phyloP scores from a whole-genome alignment of 768 basidiomycete species.

The Lactarius tabidus region DNA sequence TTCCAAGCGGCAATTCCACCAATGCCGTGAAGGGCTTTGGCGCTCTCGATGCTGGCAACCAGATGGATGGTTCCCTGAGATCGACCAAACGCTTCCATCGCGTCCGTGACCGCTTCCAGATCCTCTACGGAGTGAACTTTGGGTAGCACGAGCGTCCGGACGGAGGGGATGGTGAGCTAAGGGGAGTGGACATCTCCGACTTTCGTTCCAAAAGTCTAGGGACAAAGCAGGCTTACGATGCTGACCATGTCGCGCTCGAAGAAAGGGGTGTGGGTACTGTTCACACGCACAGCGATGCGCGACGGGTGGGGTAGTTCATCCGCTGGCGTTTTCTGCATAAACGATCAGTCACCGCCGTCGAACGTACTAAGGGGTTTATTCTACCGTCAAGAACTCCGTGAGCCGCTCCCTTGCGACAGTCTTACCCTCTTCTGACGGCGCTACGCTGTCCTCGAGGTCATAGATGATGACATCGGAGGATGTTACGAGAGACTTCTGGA shows the following conservation, averaged over 20 bases:
- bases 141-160: slow-evolving; percentile 74
- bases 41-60: slow-evolving; percentile 85
- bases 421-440: slow-evolving; percentile 57
- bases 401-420: slow-evolving; percentile 53
- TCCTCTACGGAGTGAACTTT: slow-evolving; percentile 74
- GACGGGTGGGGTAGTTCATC: slow-evolving; percentile 41
- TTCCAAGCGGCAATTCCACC: slow-evolving; percentile 70
- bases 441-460: slow-evolving; percentile 85
- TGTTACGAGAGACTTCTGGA: slow-evolving; percentile 65
- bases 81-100: slow-evolving; percentile 37
- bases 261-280: slow-evolving; percentile 60
- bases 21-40: slow-evolving; percentile 61
- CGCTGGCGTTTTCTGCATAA: slow-evolving; percentile 15
- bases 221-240: slow-evolving; percentile 41
- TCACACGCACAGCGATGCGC: slow-evolving; percentile 67
- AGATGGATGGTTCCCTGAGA: slow-evolving; percentile 44
- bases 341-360: background rate
- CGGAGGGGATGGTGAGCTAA: slow-evolving; percentile 44
- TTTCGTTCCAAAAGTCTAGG: background rate
- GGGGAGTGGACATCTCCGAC: slow-evolving; percentile 2
- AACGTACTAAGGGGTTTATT: slow-evolving; percentile 22
- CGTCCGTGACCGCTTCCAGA: slow-evolving; percentile 54
- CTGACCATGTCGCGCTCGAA: slow-evolving; percentile 60
- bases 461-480: slow-evolving; percentile 76
- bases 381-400: slow-evolving; percentile 51